Evolutionary conservation across 1,284 basidiomycete species (phyloP), one percentile per base, ranked within the genome.

Genomic region (Cerrena zonata): DNA sequence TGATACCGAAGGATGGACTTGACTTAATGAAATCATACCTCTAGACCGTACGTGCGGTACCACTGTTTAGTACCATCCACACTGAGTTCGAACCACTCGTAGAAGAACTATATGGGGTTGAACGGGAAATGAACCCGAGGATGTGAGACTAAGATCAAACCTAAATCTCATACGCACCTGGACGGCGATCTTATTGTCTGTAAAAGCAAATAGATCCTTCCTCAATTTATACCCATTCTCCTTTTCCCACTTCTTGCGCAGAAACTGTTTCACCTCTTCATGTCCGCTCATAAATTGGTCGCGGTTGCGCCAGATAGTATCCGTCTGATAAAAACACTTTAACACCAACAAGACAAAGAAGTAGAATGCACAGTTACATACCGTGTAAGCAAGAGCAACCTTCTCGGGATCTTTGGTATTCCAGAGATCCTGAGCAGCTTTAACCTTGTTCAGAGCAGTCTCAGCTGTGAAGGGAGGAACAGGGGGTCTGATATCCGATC

Each of bases 251-350:
- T 84, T 85, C 53, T 68, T 64, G 10, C 64, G 69, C 48, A 84
- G 61, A 62, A 84, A 82, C 44, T 65, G 57, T 52, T 73, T 67
- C 43, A 84, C 76, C 46, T 72, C 71, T 3, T 68, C 67, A 27
- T 70, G 70, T 0, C 81, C 82, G 24, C 59, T 57, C 52, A 78
- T 59, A 63, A 84, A 85, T 15, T 63, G 50, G 56, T 75, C 75
- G 37, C 82, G 68, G 65, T 85, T 85, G 23, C 82, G 69, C 82
- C 81, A 83, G 57, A 78, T 66, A 3, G 72, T 77, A 59, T 80
- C 75, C 18, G 61, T 59, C 63, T 66, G 48, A n/a, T n/a, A n/a
- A n/a, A n/a, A n/a, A n/a, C n/a, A n/a, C 19, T 11, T 42, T 42
- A 21, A 34, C 30, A 34, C 15, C 30, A 34, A 34, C 30, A 12